Evolutionary conservation across 1,284 basidiomycete genomes (phyloP).

Genomic region (Marasmius sp.): DNA sequence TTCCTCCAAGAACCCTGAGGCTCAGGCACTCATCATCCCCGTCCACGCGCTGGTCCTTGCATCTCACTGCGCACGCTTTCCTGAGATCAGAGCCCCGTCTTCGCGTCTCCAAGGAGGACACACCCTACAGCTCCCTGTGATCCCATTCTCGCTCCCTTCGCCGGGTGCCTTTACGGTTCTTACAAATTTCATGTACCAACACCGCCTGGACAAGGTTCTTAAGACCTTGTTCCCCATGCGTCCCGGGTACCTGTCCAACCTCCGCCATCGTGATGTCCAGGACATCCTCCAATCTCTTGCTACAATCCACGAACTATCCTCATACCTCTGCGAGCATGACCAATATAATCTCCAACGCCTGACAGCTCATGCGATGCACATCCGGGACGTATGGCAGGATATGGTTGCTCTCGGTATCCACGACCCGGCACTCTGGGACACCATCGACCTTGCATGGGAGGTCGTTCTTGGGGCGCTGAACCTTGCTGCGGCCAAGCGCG

Average conservation of each 20-base stretch:
- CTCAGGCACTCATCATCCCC: conserved; percentile 43
- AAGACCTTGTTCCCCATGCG: conserved; percentile 61
- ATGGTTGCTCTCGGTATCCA: conserved; percentile 67
- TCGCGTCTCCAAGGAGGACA: conserved; percentile 31
- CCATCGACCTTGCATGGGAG: conserved; percentile 72
- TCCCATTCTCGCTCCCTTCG: conserved; percentile 66
- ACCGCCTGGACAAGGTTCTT: conserved; percentile 51
- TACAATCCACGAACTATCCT: conserved; percentile 50
- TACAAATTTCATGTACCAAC: conserved; percentile 65
- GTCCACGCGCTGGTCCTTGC: conserved; percentile 60
- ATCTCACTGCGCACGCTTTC: conserved; percentile 57
- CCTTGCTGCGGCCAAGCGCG: conserved; percentile 38
- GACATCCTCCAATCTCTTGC: conserved; percentile 44
- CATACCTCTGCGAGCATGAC: conserved; percentile 46
- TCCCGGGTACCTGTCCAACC: conserved; percentile 46
- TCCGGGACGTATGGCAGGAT: conserved; percentile 76
- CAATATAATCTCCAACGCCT: conserved; percentile 45
- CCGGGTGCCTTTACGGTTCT: conserved; percentile 65
- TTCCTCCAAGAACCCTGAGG: conserved; percentile 38
- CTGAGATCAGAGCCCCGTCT: conserved; percentile 45
- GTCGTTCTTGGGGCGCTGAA: conserved; percentile 66
- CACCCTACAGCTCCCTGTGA: conserved; percentile 53
- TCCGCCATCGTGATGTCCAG: conserved; percentile 45
- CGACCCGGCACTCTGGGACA: conserved; percentile 66
- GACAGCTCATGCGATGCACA: conserved; percentile 56